A percentile compares a stretch with the other conserved stretches of the same genome.
Evolutionary conservation across 116 monocot genomes (phyloP).

Genomic region (Zostera marina): DNA sequence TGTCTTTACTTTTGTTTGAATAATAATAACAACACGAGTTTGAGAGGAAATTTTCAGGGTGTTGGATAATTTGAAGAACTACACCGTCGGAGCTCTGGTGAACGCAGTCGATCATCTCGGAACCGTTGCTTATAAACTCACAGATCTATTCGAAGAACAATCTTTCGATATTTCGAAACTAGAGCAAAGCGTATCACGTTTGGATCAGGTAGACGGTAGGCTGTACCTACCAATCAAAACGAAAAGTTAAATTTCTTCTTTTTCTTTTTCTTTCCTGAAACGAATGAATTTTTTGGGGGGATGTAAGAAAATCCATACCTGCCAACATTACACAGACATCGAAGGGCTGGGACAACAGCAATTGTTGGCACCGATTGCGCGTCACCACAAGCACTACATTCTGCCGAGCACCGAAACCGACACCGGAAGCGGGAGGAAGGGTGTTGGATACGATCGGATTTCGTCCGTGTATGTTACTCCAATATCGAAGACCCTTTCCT

Average conservation of each 20-base stretch:
- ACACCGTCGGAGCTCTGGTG: conserved; percentile 84
- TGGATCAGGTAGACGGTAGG: conserved; percentile 48
- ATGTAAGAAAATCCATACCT: conserved; percentile 20
- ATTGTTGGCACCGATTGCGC: conserved; percentile 22
- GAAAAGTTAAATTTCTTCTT: too few relatives aligned
- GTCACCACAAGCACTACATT: conserved; percentile 89
- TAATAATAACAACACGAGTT: too few relatives aligned
- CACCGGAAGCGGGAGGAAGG: too few relatives aligned
- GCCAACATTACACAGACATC: conserved; percentile 60
- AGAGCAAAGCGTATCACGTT: conserved; percentile 61
- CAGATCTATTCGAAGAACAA: conserved; percentile 84
- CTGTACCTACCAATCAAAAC: background rate
- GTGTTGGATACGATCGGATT: too few relatives aligned
- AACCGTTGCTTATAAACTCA: conserved; percentile 95
- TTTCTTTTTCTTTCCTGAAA: too few relatives aligned
- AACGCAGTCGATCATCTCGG: conserved; percentile 97
- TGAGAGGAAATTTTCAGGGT: conserved; percentile 50
- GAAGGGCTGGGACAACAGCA: conserved; percentile 63
- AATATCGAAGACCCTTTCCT: conserved; percentile 75
- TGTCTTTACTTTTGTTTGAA: too few relatives aligned
- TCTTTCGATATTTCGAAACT: conserved; percentile 38
- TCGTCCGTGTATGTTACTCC: conserved; percentile 25
- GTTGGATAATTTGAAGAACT: conserved; percentile 85
- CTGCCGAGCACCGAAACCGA: too few relatives aligned
- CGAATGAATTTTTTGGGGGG: too few relatives aligned